These are phyloP conservation scores for Mortierella sp. DNA, from an alignment of 371 early-diverging fungal genomes.

Conservation along the genomic window DNA sequence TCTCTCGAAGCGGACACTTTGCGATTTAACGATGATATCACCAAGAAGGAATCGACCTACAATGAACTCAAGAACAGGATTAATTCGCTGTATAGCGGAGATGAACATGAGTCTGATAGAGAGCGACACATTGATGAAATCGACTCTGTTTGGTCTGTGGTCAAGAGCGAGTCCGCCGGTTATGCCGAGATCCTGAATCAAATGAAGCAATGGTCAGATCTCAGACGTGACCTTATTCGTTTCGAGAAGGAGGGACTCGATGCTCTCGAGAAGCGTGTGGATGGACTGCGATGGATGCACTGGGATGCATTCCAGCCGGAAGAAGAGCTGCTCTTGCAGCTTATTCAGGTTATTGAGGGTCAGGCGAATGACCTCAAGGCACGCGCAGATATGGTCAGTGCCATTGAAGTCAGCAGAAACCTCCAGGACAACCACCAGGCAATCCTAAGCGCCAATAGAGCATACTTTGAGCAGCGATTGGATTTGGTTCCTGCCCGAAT, in stretches of 20 bases:
- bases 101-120: slow-evolving; percentile 23
- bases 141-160: slow-evolving; percentile 28
- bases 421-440: slow-evolving; percentile 20
- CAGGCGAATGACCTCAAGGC: slow-evolving; percentile 26
- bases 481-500: slow-evolving; percentile 20
- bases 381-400: slow-evolving; percentile 18
- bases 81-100: slow-evolving; percentile 10
- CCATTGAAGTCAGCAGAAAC: slow-evolving; percentile 1
- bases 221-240: slow-evolving; percentile 16
- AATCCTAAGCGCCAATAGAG: slow-evolving; percentile 31
- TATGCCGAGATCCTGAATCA: slow-evolving; percentile 32
- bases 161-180: slow-evolving; percentile 17
- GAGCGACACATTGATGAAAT: slow-evolving; percentile 19
- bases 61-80: slow-evolving; percentile 24
- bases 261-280: slow-evolving; percentile 49
- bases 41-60: slow-evolving; percentile 18
- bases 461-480: slow-evolving; percentile 31
- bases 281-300: slow-evolving; percentile 51
- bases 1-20: slow-evolving; percentile 19
- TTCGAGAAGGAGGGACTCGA: slow-evolving; percentile 47
- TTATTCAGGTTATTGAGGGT: slow-evolving; percentile 26
- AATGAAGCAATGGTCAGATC: slow-evolving; percentile 42
- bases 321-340: slow-evolving; percentile 31
- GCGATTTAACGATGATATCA: slow-evolving; percentile 13
- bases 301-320: slow-evolving; percentile 54